Percentiles rank a stretch among this genome's conserved stretches.
These are phyloP conservation scores for Phytophthora boehmeriae DNA, from an alignment of 352 stramenopile genomes.

Conservation along the genomic window DNA sequence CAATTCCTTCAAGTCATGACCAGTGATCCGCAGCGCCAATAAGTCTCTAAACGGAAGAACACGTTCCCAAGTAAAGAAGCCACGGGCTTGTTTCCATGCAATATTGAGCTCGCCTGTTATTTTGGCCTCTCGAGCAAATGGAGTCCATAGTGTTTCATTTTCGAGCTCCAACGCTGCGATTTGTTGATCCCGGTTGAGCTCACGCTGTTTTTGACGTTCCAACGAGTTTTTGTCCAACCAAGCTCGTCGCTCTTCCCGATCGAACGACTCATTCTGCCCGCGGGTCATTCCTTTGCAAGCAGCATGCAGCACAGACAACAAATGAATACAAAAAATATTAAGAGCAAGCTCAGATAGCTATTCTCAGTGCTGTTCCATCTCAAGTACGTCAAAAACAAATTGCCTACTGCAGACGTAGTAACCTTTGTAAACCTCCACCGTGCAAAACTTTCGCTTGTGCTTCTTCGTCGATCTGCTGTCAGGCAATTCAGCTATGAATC, in stretches of 20 bases:
- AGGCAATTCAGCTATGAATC: background rate
- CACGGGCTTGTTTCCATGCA: constrained; percentile 61
- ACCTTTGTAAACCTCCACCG: background rate
- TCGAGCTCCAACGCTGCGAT: constrained; percentile 32
- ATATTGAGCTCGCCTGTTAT: constrained; percentile 67
- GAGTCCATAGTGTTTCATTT: constrained; percentile 54
- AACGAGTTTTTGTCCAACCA: constrained; percentile 58
- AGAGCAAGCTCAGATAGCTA: background rate
- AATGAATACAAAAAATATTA: too few relatives aligned
- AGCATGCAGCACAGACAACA: background rate
- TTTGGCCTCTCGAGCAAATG: constrained; percentile 42
- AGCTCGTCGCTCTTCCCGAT: constrained; percentile 39
- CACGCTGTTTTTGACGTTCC: constrained; percentile 45
- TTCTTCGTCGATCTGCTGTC: background rate
- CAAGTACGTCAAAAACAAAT: background rate
- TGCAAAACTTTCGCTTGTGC: background rate
- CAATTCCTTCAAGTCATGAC: constrained; percentile 41
- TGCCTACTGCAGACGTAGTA: background rate
- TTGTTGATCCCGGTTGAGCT: constrained; percentile 39
- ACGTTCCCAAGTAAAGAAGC: constrained; percentile 59
- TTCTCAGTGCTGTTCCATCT: background rate
- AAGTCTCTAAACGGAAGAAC: constrained; percentile 51
- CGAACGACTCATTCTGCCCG: constrained; percentile 1
- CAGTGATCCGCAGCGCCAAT: constrained; percentile 59
- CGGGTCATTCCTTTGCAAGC: constrained; percentile 9